Conservation (phyloP, 768 basidiomycete genomes). For the Mycena vulgaris region DNA sequence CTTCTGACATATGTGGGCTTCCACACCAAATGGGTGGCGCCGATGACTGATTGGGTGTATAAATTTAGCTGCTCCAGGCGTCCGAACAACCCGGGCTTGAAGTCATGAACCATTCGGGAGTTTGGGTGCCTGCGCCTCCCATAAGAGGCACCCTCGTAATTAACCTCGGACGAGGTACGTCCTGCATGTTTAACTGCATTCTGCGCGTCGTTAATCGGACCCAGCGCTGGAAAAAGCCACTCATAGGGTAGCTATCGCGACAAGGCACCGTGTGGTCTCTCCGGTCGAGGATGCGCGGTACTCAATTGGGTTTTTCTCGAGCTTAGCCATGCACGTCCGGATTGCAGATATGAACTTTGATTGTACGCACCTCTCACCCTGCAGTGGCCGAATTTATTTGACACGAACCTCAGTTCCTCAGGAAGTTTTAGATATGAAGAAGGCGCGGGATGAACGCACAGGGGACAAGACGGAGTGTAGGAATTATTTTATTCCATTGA, state of each 20-base stretch:
- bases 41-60: not conserved
- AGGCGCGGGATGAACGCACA: too few species aligned
- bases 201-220: not conserved
- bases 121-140: constrained; percentile 72
- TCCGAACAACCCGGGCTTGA: constrained; percentile 70
- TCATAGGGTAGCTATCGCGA: not conserved
- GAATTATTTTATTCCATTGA: too few species aligned
- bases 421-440: too few species aligned
- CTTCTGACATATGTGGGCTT: constrained; percentile 12
- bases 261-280: constrained; percentile 38
- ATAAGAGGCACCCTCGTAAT: constrained; percentile 70
- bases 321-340: constrained; percentile 57
- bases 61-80: constrained; percentile 63
- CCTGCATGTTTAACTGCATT: constrained; percentile 47
- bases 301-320: constrained; percentile 74
- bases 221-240: not conserved
- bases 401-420: too few species aligned
- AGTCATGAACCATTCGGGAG: constrained; percentile 68
- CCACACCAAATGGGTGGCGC: too few species aligned
- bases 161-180: constrained; percentile 67
- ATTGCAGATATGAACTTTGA: constrained; percentile 50
- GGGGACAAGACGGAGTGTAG: too few species aligned
- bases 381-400: too few species aligned
- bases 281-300: constrained; percentile 63
- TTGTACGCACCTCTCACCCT: too few species aligned